A percentile compares a stretch with the other conserved stretches of the same genome.
phyloP scores from a whole-genome alignment of 345 rosid genomes.

The Dipteronia dyeriana region DNA sequence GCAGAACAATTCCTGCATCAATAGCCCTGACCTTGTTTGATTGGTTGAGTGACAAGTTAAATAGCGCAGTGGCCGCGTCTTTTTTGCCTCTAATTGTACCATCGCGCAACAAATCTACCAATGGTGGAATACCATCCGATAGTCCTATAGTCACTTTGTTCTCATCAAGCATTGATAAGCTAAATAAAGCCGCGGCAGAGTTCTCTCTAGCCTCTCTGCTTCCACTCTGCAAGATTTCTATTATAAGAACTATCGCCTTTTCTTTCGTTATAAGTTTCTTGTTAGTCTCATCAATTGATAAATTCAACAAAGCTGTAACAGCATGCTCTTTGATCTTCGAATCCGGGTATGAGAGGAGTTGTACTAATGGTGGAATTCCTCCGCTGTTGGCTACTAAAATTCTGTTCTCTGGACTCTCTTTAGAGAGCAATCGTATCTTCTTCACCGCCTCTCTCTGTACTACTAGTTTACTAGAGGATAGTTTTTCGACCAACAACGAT shows the following conservation, averaged over 20 bases:
- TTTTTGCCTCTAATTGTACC: conserved; percentile 81
- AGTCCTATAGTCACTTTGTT: conserved; percentile 63
- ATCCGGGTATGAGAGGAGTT: conserved; percentile 64
- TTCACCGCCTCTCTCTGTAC: conserved; percentile 60
- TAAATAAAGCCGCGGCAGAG: conserved; percentile 80
- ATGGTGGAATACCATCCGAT: conserved; percentile 64
- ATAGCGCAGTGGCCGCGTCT: conserved; percentile 78
- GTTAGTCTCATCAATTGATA: conserved; percentile 70
- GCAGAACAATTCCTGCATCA: conserved; percentile 65
- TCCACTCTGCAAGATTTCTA: conserved; percentile 58
- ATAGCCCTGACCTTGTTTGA: conserved; percentile 67
- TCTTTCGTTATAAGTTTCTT: conserved; percentile 55
- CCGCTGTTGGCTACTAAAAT: conserved; percentile 50
- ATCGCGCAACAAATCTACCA: conserved; percentile 56
- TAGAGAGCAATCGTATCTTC: conserved; percentile 64
- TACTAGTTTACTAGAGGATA: conserved; percentile 52
- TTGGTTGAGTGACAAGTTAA: conserved; percentile 67
- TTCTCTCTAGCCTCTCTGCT: conserved; percentile 70
- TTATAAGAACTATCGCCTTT: conserved; percentile 62
- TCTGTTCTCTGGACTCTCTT: conserved; percentile 67
- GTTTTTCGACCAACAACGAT: conserved; percentile 35
- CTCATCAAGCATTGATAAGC: conserved; percentile 82
- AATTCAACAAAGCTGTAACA: conserved; percentile 68
- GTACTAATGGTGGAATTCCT: conserved; percentile 57
- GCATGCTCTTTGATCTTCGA: conserved; percentile 65